Conservation (phyloP, 306 rosid genomes). For the Vicia villosa region DNA sequence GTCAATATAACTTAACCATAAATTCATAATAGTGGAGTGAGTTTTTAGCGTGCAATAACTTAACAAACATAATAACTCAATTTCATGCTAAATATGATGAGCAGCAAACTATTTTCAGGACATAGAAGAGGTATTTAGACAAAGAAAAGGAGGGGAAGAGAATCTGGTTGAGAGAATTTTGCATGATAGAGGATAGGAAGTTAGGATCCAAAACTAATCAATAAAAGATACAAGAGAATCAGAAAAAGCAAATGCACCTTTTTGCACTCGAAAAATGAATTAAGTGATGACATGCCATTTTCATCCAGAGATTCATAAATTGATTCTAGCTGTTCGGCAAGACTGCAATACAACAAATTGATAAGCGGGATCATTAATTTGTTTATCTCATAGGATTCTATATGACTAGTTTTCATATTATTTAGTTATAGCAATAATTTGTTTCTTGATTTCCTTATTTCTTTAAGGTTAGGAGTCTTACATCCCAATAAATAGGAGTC, state of each 20-base stretch:
- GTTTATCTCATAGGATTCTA: background rate
- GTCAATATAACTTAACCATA: conserved; percentile 3
- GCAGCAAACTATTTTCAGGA: conserved; percentile 20
- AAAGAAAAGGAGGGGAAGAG: conserved; percentile 10
- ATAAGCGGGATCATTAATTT: conserved; percentile 19
- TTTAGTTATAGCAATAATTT: background rate
- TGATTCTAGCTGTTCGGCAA: conserved; percentile 90
- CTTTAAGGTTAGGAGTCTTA: background rate
- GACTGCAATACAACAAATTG: conserved; percentile 63
- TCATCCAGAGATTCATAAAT: conserved; percentile 70
- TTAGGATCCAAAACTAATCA: conserved; percentile 6
- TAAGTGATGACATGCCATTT: conserved; percentile 59
- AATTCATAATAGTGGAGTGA: background rate
- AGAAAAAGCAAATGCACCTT: conserved; percentile 49
- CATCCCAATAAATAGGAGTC: background rate
- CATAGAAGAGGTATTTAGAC: conserved; percentile 11
- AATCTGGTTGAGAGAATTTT: conserved; percentile 26
- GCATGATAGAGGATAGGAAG: conserved; percentile 7
- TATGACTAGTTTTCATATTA: background rate
- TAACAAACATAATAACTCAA: conserved; percentile 31
- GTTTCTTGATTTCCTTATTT: conserved; percentile 12
- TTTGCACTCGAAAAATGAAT: conserved; percentile 76
- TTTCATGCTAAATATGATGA: conserved; percentile 26
- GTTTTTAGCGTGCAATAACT: conserved; percentile 28
- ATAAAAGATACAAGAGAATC: conserved; percentile 33